These are phyloP conservation scores for Clonostachys sp. DNA, from an alignment of 2,329 filamentous ascomycete genomes.

Conservation along the genomic window DNA sequence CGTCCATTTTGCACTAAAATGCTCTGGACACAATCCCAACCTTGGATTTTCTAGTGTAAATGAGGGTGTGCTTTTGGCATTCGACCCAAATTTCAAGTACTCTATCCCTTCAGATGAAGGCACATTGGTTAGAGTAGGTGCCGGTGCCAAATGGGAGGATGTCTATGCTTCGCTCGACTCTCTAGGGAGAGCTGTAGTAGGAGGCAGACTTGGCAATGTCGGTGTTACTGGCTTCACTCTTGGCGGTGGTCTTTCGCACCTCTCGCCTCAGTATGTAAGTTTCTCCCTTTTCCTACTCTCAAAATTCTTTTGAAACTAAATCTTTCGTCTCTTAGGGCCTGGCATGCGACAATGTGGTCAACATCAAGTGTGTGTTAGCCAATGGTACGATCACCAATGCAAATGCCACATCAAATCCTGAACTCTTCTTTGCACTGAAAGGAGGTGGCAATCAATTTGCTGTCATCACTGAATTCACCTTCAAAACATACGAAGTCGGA, in stretches of 20 bases:
- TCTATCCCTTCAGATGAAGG: constrained; percentile 20
- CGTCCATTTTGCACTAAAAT: constrained; percentile 26
- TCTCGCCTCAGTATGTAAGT: constrained; percentile 15
- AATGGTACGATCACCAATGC: constrained; percentile 14
- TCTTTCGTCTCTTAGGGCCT: no score
- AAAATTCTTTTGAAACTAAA: no score
- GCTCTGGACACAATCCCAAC: constrained; percentile 31
- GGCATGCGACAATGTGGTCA: constrained; percentile 7
- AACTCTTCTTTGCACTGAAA: constrained; percentile 15
- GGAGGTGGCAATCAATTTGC: constrained; percentile 20
- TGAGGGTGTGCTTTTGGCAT: constrained; percentile 27
- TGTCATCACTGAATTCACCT: constrained; percentile 22
- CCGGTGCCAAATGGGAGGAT: constrained; percentile 30
- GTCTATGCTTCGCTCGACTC: constrained; percentile 22
- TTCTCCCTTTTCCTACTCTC: no score
- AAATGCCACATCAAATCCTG: constrained; percentile 14
- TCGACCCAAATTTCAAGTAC: constrained; percentile 23
- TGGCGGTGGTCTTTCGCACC: constrained; percentile 19
- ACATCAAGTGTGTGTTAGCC: constrained; percentile 7
- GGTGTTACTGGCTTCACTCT: constrained; percentile 17
- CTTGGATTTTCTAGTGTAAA: constrained; percentile 20
- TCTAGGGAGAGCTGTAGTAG: constrained; percentile 24
- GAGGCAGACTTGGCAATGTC: constrained; percentile 17
- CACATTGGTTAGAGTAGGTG: constrained; percentile 25
- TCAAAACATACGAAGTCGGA: constrained; percentile 17